Evolutionary conservation across 2,329 filamentous ascomycete genomes (phyloP).

Genomic region (Rhexocercosporidium sp.): DNA sequence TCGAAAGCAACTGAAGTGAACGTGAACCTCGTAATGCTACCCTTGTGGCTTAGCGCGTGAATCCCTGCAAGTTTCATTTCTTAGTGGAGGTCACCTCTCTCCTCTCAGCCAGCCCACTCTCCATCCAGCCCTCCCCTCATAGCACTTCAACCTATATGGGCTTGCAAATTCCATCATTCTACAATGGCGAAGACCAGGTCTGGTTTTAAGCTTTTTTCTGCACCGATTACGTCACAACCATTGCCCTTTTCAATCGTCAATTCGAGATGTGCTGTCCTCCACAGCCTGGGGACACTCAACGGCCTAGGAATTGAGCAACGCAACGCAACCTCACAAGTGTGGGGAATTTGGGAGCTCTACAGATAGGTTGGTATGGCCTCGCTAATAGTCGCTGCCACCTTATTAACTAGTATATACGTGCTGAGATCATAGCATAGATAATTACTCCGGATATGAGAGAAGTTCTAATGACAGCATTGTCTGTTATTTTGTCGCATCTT

Average conservation of each 20-base stretch:
- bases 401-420: neutral
- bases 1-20: neutral
- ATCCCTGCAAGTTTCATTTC: neutral
- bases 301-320: neutral
- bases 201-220: neutral
- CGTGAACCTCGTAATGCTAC: constrained; percentile 2
- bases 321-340: neutral
- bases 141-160: neutral
- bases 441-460: neutral
- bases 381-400: neutral
- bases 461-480: neutral
- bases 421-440: neutral
- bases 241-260: too few relatives aligned
- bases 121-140: neutral
- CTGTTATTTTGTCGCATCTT: neutral
- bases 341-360: neutral
- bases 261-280: neutral
- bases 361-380: neutral
- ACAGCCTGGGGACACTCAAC: neutral
- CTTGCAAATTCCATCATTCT: neutral
- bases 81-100: neutral
- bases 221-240: neutral
- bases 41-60: neutral
- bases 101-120: neutral
- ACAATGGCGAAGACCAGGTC: neutral